Evolutionary conservation across 805 yeast species (phyloP), one percentile per base, ranked within the genome.

Genomic region (Wickerhamiella kazuoi): DNA sequence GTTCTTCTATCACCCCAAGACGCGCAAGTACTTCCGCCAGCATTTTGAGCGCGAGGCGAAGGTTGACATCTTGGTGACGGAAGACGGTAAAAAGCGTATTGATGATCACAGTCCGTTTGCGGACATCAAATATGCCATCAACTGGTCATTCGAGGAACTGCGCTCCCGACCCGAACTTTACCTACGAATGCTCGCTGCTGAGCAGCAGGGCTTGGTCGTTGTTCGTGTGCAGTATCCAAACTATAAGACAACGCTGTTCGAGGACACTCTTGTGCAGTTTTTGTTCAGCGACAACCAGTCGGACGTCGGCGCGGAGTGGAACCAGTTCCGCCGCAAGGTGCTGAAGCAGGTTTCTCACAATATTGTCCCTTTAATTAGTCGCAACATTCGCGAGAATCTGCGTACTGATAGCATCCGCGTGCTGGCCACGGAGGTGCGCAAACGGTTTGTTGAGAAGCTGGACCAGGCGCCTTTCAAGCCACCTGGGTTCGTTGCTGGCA

Each of bases 391-490:
- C 46, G 97, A 86, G 51, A 79, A 76, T 40, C 64, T 87, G 40
- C 72, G 83, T 40, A 70, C 78, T 41, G 76, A 69, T 41, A 79
- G 94, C 61, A 80, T 80, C 55, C 69, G 79, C 41, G 54, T 72
- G 33, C 65, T 90, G 34, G 75, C 75, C 37, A 68, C 65, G 42
- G 76, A 76, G 42, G 72, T 87, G 28, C 76, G 97, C 48, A 67
- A 69, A 33, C 64, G 69, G 21, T 79, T 87, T 51, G 63, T 72
- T 55, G 66, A 70, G 18, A 78, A 76, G 50, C 67, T 90, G 28
- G 90, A 87, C 55, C 97, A 86, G 62, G 94, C 97, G 2, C 96
- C 99, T 24, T 86, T 64, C 58, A 75, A 79, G 48, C 94, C 97
- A 4, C 68, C 71, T 35, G 78, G 80, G 4, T 77, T 68, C 47